Conservation (phyloP, 257 asterid genomes). For the Solanum pinnatisectum region DNA sequence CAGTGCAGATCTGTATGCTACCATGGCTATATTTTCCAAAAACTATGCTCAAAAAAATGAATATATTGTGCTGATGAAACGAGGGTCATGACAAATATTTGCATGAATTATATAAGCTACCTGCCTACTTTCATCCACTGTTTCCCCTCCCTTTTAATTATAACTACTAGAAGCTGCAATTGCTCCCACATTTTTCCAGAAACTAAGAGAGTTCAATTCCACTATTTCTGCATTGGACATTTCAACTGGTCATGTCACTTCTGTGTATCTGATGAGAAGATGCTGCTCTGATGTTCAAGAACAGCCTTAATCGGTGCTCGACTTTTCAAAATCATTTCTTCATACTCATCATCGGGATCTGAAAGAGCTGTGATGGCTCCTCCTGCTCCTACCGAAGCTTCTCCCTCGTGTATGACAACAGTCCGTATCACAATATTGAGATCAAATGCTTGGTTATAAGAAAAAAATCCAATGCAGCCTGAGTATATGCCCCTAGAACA, state of each 20-base stretch:
- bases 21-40: not conserved
- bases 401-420: constrained; percentile 56
- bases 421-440: constrained; percentile 88
- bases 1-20: not conserved
- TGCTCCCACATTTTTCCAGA: not conserved
- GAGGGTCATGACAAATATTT: not conserved
- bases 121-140: not conserved
- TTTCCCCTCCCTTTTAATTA: not conserved
- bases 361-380: constrained; percentile 96
- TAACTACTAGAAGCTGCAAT: not conserved
- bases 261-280: not conserved
- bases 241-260: not conserved
- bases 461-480: constrained; percentile 92
- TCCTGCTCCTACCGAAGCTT: constrained; percentile 88
- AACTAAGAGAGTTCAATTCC: not conserved
- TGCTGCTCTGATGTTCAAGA: constrained; percentile 21
- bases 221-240: not conserved
- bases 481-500: constrained; percentile 91
- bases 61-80: not conserved
- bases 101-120: not conserved
- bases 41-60: not conserved
- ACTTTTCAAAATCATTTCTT: constrained; percentile 82
- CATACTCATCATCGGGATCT: constrained; percentile 68
- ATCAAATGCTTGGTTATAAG: constrained; percentile 86
- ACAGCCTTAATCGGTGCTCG: constrained; percentile 74